Evolutionary conservation across 164 flowering plant species (phyloP), one percentile per base, ranked within the genome.

Genomic region (Chloranthus sessilifolius): DNA sequence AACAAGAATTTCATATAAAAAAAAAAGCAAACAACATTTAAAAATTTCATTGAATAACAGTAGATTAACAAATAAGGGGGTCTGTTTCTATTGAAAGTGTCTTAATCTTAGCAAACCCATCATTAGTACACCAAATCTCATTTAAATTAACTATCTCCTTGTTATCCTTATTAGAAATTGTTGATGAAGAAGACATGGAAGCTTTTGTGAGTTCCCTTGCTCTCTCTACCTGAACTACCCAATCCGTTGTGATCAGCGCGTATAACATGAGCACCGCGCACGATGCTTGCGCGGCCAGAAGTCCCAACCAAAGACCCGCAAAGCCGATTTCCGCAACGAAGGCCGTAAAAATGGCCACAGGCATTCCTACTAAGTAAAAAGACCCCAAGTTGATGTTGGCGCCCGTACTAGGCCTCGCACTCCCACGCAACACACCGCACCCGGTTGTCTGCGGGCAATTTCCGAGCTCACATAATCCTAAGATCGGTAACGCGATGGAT

Each of bases 1-100:
- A n/a, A n/a, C n/a, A n/a, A n/a, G n/a, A n/a, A n/a, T n/a, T n/a
- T n/a, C n/a, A n/a, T n/a, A n/a, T n/a, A n/a, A n/a, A n/a, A n/a
- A n/a, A n/a, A n/a, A n/a, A n/a, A n/a, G n/a, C n/a, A 19, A 19
- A 23, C 22, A 42, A 19, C 33, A 31, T 23, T 16, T 26, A 58
- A 55, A 53, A 16, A 9, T 48, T 25, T 55, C 26, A 59, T 38
- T 59, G 34, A 37, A 52, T 60, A 25, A 63, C 53, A 52, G 27
- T 33, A 46, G 60, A 47, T n/a, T 50, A 25, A 12, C 50, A 41
- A 20, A 78, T 62, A 40, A 81, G 85, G 52, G 91, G 87, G 38
- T 78, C 81, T 17, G 83, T 74, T 57, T 87, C 91, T n/a, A n/a
- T n/a, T n/a, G n/a, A n/a, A 48, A 33, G 59, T 48, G 80, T 56